Percentiles rank a stretch among this genome's conserved stretches.
Evolutionary conservation across 2,329 filamentous ascomycete genomes (phyloP).

Genomic region (Diaporthe longicolla): DNA sequence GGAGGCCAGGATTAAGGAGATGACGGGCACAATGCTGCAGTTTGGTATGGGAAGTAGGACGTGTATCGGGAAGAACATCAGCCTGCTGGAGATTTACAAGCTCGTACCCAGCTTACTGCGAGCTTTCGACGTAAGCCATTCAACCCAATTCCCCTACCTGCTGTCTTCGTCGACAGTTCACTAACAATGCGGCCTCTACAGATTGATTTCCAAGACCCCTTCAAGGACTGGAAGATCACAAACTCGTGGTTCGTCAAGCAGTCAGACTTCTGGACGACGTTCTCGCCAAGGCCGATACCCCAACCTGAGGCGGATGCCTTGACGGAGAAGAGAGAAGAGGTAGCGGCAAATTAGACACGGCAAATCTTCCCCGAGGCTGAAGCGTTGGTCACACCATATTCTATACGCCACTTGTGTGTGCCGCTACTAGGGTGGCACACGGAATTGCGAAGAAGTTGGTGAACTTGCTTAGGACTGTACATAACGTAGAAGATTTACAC

Average conservation of each 20-base stretch:
- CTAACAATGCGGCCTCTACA: constrained; percentile 46
- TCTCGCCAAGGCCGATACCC: constrained; percentile 60
- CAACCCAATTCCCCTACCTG: constrained; percentile 56
- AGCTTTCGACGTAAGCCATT: constrained; percentile 69
- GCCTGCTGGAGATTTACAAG: constrained; percentile 75
- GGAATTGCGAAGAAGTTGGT: not conserved
- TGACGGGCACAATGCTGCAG: constrained; percentile 80
- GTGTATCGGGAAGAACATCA: constrained; percentile 79
- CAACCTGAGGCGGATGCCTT: constrained; percentile 48
- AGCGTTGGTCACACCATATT: not conserved
- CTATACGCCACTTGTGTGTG: not conserved
- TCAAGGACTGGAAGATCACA: constrained; percentile 69
- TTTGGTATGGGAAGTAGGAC: constrained; percentile 80
- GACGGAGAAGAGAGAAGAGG: not conserved
- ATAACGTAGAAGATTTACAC: constrained; percentile 13
- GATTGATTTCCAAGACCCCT: constrained; percentile 68
- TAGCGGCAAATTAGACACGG: not conserved
- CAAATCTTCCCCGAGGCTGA: not conserved
- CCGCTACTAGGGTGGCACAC: not conserved
- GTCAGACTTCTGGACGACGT: constrained; percentile 65
- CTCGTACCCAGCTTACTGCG: constrained; percentile 72
- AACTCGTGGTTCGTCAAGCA: constrained; percentile 77
- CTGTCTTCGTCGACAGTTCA: constrained; percentile 47
- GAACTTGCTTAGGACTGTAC: not conserved
- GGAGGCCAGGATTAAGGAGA: constrained; percentile 71